Evolutionary conservation across 306 rosid genomes (phyloP).

Genomic region (Vicia faba): DNA sequence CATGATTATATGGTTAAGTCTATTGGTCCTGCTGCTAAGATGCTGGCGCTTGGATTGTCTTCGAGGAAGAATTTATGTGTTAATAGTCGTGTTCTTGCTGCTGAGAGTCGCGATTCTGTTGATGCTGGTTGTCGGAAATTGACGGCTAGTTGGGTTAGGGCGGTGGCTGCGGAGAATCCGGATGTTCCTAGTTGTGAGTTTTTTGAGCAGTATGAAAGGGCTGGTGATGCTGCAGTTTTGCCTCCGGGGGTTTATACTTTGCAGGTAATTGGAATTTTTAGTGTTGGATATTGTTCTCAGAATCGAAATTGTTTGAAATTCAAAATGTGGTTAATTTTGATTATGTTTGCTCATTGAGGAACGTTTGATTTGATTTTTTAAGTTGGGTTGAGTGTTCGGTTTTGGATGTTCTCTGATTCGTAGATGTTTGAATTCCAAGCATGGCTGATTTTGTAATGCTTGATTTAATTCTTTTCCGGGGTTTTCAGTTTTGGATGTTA

Average conservation of each 20-base stretch:
- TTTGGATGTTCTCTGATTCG: no score
- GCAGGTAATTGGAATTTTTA: constrained; percentile 53
- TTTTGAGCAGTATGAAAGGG: constrained; percentile 77
- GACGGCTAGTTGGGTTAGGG: constrained; percentile 90
- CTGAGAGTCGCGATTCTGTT: constrained; percentile 80
- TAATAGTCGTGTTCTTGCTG: constrained; percentile 55
- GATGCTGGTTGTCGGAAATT: constrained; percentile 85
- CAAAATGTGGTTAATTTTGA: background rate
- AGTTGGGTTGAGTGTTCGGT: no score
- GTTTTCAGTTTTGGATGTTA: background rate
- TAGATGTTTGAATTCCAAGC: background rate
- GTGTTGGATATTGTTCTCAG: background rate
- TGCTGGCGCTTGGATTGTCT: constrained; percentile 78
- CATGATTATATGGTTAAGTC: constrained; percentile 63
- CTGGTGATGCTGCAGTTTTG: constrained; percentile 65
- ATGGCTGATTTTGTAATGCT: background rate
- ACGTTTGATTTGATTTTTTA: no score
- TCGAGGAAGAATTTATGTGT: constrained; percentile 87
- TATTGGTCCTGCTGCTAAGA: constrained; percentile 62
- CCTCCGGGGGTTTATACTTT: constrained; percentile 89
- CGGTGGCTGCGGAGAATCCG: constrained; percentile 68
- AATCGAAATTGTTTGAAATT: no score
- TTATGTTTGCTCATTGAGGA: background rate
- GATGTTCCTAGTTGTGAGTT: constrained; percentile 63
- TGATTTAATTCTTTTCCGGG: no score